phyloP scores from a whole-genome alignment of 2,329 filamentous ascomycete genomes.

The Penicillium rolfsii region DNA sequence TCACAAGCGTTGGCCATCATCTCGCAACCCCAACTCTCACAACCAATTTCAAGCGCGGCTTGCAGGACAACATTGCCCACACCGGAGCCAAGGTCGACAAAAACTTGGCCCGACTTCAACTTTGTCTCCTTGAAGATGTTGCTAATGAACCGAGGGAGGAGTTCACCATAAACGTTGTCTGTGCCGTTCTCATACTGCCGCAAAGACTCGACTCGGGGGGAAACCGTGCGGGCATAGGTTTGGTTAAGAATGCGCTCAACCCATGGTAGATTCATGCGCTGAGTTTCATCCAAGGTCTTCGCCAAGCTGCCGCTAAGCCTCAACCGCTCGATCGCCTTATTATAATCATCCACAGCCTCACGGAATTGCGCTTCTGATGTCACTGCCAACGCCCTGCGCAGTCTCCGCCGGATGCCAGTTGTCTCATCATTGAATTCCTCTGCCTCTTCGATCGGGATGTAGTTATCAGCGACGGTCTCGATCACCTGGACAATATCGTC shows the following conservation, averaged over 20 bases:
- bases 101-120: conserved; percentile 81
- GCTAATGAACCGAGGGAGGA: conserved; percentile 81
- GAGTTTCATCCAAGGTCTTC: conserved; percentile 69
- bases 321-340: conserved; percentile 67
- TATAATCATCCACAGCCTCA: conserved; percentile 74
- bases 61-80: conserved; percentile 96
- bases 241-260: conserved; percentile 83
- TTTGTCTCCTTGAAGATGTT: conserved; percentile 77
- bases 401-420: conserved; percentile 72
- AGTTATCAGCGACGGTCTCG: conserved; percentile 71
- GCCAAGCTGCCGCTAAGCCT: conserved; percentile 72
- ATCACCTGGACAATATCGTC: conserved; percentile 73
- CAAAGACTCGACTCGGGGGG: conserved; percentile 80
- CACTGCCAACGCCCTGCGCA: conserved; percentile 73
- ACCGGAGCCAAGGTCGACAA: conserved; percentile 92
- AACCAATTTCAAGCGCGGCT: conserved; percentile 88
- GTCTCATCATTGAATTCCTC: conserved; percentile 71
- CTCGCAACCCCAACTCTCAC: conserved; percentile 94
- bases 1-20: conserved; percentile 90
- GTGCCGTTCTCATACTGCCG: conserved; percentile 86
- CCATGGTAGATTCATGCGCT: conserved; percentile 70
- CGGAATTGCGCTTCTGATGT: conserved; percentile 73
- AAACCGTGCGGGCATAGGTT: conserved; percentile 89
- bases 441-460: conserved; percentile 72
- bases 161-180: conserved; percentile 93